These are phyloP conservation scores for Vitis vinifera DNA, from an alignment of 164 flowering plant genomes.

Conservation along the genomic window ASM3070453v1 NC_081814.1:9419501-9420000, in stretches of 20 bases:
- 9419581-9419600: too few relatives aligned
- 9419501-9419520: too few relatives aligned
- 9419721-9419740: conserved; percentile 19
- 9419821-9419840: not conserved
- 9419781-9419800: too few relatives aligned
- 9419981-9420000: conserved; percentile 30
- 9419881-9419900: conserved; percentile 20
- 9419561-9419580: too few relatives aligned
- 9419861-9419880: conserved; percentile 26
- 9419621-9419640: too few relatives aligned
- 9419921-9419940: conserved; percentile 45
- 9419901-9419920: conserved; percentile 15
- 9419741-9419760: conserved; percentile 22
- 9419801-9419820: too few relatives aligned
- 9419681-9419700: too few relatives aligned
- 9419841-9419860: conserved; percentile 29
- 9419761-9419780: conserved; percentile 24
- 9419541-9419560: too few relatives aligned
- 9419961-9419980: conserved; percentile 31
- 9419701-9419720: conserved; percentile 3
- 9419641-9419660: too few relatives aligned
- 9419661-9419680: too few relatives aligned
- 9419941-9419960: conserved; percentile 22
- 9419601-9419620: too few relatives aligned
- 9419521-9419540: too few relatives aligned